These are phyloP conservation scores for Solanum chacoense DNA, from an alignment of 305 asterid genomes.

Conservation along the genomic window DNA sequence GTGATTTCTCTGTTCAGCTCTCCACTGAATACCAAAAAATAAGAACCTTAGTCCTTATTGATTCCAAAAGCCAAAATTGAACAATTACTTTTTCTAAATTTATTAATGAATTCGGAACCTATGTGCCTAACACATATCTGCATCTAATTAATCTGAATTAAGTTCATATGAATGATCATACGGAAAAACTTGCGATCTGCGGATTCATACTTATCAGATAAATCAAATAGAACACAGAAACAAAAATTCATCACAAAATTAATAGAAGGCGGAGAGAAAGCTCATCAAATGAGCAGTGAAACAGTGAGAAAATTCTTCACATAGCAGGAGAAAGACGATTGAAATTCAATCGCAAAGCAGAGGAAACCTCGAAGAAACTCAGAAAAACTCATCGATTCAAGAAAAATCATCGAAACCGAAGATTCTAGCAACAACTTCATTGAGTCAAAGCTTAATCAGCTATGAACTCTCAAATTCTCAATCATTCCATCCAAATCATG, in stretches of 20 bases:
- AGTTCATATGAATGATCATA: background rate
- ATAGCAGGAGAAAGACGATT: background rate
- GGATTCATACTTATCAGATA: background rate
- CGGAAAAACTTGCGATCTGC: background rate
- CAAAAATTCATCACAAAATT: background rate
- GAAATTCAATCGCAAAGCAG: background rate
- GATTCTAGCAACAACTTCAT: background rate
- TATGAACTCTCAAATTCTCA: background rate
- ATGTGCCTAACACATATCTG: background rate
- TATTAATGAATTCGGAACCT: background rate
- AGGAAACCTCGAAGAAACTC: background rate
- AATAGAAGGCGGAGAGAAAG: background rate
- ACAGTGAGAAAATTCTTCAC: background rate
- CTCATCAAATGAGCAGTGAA: background rate
- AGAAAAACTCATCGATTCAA: background rate
- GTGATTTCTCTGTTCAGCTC: background rate
- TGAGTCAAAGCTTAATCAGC: background rate
- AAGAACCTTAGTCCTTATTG: background rate
- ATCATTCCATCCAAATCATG: background rate
- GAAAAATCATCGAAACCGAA: background rate
- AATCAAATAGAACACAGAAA: background rate
- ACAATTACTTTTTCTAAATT: background rate
- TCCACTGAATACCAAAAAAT: background rate
- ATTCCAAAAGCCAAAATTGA: background rate
- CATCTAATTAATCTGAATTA: background rate